These are phyloP conservation scores for Leccinum longicurvipes DNA, from an alignment of 768 basidiomycete species.

Conservation along the genomic window DNA sequence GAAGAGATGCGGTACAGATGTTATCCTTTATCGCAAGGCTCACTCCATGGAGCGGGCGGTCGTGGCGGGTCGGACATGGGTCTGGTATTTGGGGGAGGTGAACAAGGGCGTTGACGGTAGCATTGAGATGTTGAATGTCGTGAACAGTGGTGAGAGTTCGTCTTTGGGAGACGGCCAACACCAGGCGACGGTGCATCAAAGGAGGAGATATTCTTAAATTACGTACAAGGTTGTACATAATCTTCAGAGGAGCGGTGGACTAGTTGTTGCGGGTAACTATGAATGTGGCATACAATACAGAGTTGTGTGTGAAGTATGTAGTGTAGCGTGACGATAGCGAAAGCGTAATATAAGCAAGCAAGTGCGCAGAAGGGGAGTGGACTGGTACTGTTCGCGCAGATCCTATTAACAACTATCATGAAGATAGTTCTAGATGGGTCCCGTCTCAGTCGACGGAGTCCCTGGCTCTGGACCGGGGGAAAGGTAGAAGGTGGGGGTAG, in stretches of 20 bases:
- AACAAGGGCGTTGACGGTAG: conserved; percentile 56
- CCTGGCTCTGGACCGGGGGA: neutral
- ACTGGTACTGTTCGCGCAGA: too few relatives aligned
- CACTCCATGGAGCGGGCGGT: conserved; percentile 38
- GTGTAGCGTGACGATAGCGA: conserved; percentile 6
- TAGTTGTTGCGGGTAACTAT: conserved; percentile 21
- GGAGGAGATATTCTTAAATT: too few relatives aligned
- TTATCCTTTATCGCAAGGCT: conserved; percentile 83
- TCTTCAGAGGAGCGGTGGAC: conserved; percentile 22
- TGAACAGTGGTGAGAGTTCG: neutral
- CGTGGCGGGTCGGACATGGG: neutral
- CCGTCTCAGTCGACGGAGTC: neutral
- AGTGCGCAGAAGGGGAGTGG: conserved; percentile 7
- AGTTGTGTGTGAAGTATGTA: neutral
- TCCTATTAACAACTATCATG: conserved; percentile 14
- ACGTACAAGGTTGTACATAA: neutral
- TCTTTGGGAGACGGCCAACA: neutral
- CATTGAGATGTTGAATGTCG: conserved; percentile 28
- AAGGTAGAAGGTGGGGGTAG: neutral
- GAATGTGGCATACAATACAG: conserved; percentile 21
- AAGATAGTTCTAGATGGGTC: conserved; percentile 17
- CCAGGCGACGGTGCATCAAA: neutral
- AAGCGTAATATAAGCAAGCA: conserved; percentile 14
- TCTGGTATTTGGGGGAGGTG: conserved; percentile 14
- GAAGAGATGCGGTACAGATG: conserved; percentile 64